phyloP scores from a whole-genome alignment of 2,329 filamentous ascomycete species.

The Cadophora sp. region DNA sequence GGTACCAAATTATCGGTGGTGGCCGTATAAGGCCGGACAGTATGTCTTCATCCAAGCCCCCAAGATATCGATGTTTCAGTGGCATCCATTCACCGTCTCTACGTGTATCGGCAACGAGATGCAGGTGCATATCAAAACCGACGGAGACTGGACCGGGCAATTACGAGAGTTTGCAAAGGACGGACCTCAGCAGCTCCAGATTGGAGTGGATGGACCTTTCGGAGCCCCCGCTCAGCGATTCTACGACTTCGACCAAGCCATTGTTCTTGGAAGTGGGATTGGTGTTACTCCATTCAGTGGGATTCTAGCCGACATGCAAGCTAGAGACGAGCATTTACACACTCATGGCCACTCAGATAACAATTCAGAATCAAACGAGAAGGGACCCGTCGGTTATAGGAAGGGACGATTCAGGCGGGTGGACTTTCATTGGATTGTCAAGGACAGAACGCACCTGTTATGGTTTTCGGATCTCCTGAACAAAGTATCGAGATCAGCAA shows the following conservation, averaged over 20 bases:
- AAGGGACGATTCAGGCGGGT: conserved; percentile 53
- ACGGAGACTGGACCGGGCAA: conserved; percentile 61
- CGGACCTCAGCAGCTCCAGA: conserved; percentile 48
- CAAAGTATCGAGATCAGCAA: conserved; percentile 50
- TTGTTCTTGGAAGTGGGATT: conserved; percentile 63
- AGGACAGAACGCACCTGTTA: conserved; percentile 60
- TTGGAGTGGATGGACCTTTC: conserved; percentile 63
- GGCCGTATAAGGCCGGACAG: conserved; percentile 29
- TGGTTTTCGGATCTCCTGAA: conserved; percentile 66
- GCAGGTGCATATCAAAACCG: conserved; percentile 64
- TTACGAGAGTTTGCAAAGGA: conserved; percentile 53
- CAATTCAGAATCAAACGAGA: conserved; percentile 8
- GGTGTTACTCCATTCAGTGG: conserved; percentile 65
- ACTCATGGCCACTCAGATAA: conserved; percentile 25
- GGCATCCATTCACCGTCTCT: conserved; percentile 66
- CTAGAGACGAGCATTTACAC: conserved; percentile 48
- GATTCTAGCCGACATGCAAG: conserved; percentile 61
- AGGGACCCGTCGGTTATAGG: conserved; percentile 7
- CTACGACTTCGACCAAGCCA: conserved; percentile 62
- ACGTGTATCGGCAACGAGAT: conserved; percentile 59
- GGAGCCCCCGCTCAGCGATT: conserved; percentile 65
- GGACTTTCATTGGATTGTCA: conserved; percentile 67
- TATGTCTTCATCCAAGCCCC: conserved; percentile 63
- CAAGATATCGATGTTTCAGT: conserved; percentile 59
- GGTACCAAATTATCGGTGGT: conserved; percentile 55